A percentile compares a stretch with the other conserved stretches of the same genome.
Evolutionary conservation across 768 basidiomycete genomes (phyloP).

Genomic region (Roridomyces roridus): DNA sequence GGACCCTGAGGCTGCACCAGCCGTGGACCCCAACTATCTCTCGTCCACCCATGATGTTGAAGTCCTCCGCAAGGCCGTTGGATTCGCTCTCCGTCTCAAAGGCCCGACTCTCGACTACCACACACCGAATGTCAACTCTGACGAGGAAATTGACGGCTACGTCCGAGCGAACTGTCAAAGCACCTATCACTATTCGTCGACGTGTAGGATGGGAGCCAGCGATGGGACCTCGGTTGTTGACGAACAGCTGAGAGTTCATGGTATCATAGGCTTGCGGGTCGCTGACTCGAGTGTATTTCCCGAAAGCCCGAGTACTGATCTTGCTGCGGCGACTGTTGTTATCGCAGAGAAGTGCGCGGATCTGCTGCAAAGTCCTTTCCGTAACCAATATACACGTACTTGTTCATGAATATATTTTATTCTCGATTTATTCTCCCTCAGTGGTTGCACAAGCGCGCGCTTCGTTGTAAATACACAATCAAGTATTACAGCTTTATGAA

Average conservation of each 20-base stretch:
- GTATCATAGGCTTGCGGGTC: conserved; percentile 25
- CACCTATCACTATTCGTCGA: neutral
- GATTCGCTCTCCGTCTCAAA: neutral
- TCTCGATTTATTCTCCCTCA: too few species aligned
- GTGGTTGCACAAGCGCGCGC: too few species aligned
- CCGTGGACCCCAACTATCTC: neutral
- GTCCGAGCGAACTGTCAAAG: neutral
- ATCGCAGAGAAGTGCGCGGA: conserved; percentile 29
- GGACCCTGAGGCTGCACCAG: neutral
- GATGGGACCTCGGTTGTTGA: conserved; percentile 26
- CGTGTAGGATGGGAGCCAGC: neutral
- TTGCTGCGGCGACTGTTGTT: conserved; percentile 20
- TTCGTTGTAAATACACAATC: too few species aligned
- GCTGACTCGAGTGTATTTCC: conserved; percentile 30
- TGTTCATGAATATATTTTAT: too few species aligned
- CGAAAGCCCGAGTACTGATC: conserved; percentile 21
- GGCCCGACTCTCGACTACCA: neutral
- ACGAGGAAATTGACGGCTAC: neutral
- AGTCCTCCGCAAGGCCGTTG: neutral
- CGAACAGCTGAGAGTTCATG: conserved; percentile 29
- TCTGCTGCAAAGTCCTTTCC: too few species aligned
- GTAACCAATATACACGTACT: too few species aligned
- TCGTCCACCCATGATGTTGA: neutral
- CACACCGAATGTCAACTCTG: neutral
- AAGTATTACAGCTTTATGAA: neutral